A percentile compares a stretch with the other conserved stretches of the same genome.
phyloP scores from a whole-genome alignment of 805 yeast genomes.

The Candida nitratophila region DNA sequence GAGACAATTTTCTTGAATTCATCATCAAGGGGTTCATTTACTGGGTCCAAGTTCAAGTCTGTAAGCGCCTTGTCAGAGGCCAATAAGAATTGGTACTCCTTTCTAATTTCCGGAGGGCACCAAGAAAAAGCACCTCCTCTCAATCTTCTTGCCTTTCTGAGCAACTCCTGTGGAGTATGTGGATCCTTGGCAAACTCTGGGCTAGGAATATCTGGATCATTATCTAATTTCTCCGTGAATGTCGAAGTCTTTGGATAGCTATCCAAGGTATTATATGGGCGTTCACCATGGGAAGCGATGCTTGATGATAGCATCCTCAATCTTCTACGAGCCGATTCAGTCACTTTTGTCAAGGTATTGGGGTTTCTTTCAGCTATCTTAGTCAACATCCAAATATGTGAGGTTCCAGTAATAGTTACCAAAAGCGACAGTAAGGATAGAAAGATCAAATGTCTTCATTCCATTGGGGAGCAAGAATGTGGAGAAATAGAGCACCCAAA shows the following conservation, averaged over 20 bases:
- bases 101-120: conserved; percentile 58
- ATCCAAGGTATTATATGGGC: conserved; percentile 10
- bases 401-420: no score
- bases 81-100: conserved; percentile 44
- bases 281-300: background rate
- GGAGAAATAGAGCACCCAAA: no score
- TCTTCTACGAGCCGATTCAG: background rate
- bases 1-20: conserved; percentile 46
- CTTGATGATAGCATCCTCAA: conserved; percentile 5
- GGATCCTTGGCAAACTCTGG: conserved; percentile 20
- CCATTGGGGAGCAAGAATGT: no score
- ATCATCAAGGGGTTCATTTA: conserved; percentile 13
- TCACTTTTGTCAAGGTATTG: background rate
- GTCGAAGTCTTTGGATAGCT: conserved; percentile 21
- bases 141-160: conserved; percentile 46
- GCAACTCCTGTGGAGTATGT: conserved; percentile 22
- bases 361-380: no score
- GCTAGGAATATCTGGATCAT: conserved; percentile 24
- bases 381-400: no score
- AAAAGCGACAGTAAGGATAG: no score
- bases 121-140: conserved; percentile 65
- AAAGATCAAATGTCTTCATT: no score
- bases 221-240: conserved; percentile 18
- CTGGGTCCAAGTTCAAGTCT: conserved; percentile 54
- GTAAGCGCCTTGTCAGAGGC: conserved; percentile 53